Percentiles rank a stretch among this genome's conserved stretches.
These are phyloP conservation scores for Fusarium austroafricanum DNA, from an alignment of 2,329 filamentous ascomycete genomes.

Conservation along the genomic window DNA sequence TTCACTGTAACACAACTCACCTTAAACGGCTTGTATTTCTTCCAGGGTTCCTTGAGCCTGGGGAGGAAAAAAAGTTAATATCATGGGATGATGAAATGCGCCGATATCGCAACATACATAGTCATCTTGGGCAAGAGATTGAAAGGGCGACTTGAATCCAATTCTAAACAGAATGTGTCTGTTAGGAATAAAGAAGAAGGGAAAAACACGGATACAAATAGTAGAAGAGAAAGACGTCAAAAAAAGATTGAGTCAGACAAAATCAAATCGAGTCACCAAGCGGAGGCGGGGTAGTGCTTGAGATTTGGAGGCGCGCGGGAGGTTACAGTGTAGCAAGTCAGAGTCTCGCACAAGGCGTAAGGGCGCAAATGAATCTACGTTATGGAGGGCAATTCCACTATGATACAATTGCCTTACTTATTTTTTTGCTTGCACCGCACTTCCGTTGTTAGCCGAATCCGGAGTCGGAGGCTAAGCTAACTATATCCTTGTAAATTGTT, in stretches of 20 bases:
- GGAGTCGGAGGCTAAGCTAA: conserved; percentile 9
- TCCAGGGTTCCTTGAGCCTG: conserved; percentile 80
- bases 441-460: conserved; percentile 14
- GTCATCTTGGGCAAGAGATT: conserved; percentile 18
- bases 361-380: no score
- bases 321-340: no score
- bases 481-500: conserved; percentile 10
- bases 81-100: not conserved
- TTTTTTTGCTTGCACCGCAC: not conserved
- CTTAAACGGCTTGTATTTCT: conserved; percentile 77
- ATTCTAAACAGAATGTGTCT: conserved; percentile 13
- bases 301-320: no score
- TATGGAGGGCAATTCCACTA: conserved; percentile 24
- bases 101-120: conserved; percentile 27
- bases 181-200: not conserved
- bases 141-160: conserved; percentile 1
- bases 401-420: not conserved
- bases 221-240: conserved; percentile 8
- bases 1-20: conserved; percentile 38
- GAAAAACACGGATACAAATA: conserved; percentile 21
- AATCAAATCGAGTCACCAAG: conserved; percentile 29
- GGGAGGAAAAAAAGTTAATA: conserved; percentile 3
- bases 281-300: conserved; percentile 18
- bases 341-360: no score
- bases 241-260: conserved; percentile 30